phyloP scores from a whole-genome alignment of 2,329 filamentous ascomycete genomes.

The Diaporthe sp. region DNA sequence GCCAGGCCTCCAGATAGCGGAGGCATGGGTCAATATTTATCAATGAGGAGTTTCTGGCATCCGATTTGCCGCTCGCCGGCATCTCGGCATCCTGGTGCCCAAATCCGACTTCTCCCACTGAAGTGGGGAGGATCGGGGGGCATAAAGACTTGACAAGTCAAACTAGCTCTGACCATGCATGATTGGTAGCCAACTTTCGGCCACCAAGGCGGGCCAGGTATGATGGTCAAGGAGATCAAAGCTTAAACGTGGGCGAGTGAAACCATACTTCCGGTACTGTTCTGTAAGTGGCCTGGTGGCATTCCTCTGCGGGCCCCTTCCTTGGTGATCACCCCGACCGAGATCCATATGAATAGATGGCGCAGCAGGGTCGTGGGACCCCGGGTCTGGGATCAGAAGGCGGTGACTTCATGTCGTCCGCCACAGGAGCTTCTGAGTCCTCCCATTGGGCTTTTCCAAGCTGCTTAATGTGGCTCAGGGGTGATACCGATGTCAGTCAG shows the following conservation, averaged over 20 bases:
- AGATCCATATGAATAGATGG: conserved; percentile 6
- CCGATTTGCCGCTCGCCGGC: conserved; percentile 10
- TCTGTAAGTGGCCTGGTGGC: conserved; percentile 20
- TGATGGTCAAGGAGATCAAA: conserved; percentile 34
- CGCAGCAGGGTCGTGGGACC: conserved; percentile 35
- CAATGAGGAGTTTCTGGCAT: conserved; percentile 1
- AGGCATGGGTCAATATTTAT: conserved; percentile 12
- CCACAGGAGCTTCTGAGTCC: neutral
- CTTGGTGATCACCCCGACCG: conserved; percentile 21
- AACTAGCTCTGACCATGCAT: conserved; percentile 3
- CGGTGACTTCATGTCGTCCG: conserved; percentile 30
- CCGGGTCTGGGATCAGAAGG: neutral
- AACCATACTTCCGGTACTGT: neutral
- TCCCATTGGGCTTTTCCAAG: conserved; percentile 2
- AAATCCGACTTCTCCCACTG: neutral
- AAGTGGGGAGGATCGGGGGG: neutral
- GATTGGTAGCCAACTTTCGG: conserved; percentile 8
- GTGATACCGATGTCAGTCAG: conserved; percentile 29
- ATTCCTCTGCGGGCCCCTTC: conserved; percentile 1
- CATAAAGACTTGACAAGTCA: neutral
- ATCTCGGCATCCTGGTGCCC: conserved; percentile 14
- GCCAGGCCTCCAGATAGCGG: neutral
- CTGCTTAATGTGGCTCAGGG: neutral
- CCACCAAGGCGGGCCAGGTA: conserved; percentile 23
- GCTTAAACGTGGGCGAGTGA: conserved; percentile 36